These are phyloP conservation scores for Cyclotella atomus DNA, from an alignment of 108 stramenopile species.

Conservation along the genomic window DNA sequence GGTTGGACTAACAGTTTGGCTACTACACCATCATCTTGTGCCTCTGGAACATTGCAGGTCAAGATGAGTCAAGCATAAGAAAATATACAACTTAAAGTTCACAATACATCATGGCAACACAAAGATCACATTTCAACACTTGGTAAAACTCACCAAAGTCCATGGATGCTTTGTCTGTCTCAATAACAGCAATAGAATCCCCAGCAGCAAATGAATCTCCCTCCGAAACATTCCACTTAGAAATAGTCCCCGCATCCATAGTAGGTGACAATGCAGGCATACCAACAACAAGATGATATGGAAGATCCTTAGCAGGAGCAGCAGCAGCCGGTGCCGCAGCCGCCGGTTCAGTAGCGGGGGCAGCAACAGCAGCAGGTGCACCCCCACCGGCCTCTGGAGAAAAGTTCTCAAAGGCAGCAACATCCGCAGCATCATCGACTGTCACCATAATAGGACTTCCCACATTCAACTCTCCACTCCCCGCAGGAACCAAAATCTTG, in stretches of 20 bases:
- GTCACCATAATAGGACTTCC: constrained; percentile 74
- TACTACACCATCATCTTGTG: constrained; percentile 94
- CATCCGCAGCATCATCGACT: constrained; percentile 60
- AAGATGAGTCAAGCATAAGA: neutral
- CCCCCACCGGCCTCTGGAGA: constrained; percentile 26
- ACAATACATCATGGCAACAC: too few species aligned
- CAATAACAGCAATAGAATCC: constrained; percentile 93
- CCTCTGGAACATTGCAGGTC: constrained; percentile 56
- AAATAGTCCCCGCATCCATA: constrained; percentile 90
- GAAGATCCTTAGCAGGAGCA: constrained; percentile 51
- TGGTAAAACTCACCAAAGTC: constrained; percentile 84
- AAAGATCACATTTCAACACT: too few species aligned
- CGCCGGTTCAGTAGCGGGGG: constrained; percentile 12
- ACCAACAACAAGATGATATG: constrained; percentile 87
- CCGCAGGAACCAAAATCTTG: constrained; percentile 65
- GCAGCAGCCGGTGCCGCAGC: constrained; percentile 34
- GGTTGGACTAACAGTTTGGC: constrained; percentile 90
- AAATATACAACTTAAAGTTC: too few species aligned
- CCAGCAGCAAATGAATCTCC: constrained; percentile 91
- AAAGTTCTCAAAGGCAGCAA: constrained; percentile 61
- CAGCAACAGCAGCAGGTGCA: constrained; percentile 34
- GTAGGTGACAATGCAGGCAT: constrained; percentile 97
- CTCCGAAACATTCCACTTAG: constrained; percentile 88
- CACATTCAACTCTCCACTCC: constrained; percentile 60
- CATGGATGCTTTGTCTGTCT: constrained; percentile 98